Evolutionary conservation across 176 grass and related monocot genomes (phyloP).

Genomic region (Musa beccarii): DNA sequence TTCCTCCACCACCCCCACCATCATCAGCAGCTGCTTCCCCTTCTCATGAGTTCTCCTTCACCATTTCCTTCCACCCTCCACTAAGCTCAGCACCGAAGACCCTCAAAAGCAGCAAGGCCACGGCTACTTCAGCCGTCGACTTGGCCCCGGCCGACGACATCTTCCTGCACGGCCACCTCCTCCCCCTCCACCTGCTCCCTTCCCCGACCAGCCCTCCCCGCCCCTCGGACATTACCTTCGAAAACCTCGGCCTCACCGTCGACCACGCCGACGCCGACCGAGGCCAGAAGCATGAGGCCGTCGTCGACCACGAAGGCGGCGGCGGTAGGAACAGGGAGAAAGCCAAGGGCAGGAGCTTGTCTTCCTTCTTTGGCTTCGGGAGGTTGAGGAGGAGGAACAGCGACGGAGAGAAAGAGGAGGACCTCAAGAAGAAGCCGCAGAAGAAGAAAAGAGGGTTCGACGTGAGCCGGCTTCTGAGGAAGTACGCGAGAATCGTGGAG

Average conservation of each 20-base stretch:
- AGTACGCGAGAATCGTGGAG: conserved; percentile 64
- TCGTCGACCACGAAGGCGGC: neutral
- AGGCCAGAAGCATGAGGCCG: neutral
- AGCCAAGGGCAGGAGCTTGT: conserved; percentile 34
- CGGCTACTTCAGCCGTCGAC: neutral
- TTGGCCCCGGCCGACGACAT: conserved; percentile 3
- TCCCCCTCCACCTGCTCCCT: conserved; percentile 8
- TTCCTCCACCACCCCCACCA: conserved; percentile 9
- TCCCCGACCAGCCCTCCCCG: conserved; percentile 1
- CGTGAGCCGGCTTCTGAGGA: conserved; percentile 58
- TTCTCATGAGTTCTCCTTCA: conserved; percentile 36
- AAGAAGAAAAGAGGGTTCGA: conserved; percentile 38
- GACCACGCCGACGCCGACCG: neutral
- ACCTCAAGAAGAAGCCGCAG: conserved; percentile 8
- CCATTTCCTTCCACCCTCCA: conserved; percentile 24
- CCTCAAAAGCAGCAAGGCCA: neutral
- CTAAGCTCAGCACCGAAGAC: neutral
- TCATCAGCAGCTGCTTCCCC: conserved; percentile 26
- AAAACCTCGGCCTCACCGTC: conserved; percentile 26
- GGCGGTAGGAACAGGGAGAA: conserved; percentile 7
- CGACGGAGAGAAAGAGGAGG: conserved; percentile 21
- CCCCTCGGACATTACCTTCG: conserved; percentile 23
- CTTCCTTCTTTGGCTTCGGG: conserved; percentile 45
- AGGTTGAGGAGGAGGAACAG: neutral
- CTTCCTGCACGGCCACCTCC: conserved; percentile 24